A percentile compares a stretch with the other conserved stretches of the same genome.
These are phyloP conservation scores for Jamesozyma hellenica DNA, from an alignment of 805 yeast genomes.

Conservation along the genomic window DNA sequence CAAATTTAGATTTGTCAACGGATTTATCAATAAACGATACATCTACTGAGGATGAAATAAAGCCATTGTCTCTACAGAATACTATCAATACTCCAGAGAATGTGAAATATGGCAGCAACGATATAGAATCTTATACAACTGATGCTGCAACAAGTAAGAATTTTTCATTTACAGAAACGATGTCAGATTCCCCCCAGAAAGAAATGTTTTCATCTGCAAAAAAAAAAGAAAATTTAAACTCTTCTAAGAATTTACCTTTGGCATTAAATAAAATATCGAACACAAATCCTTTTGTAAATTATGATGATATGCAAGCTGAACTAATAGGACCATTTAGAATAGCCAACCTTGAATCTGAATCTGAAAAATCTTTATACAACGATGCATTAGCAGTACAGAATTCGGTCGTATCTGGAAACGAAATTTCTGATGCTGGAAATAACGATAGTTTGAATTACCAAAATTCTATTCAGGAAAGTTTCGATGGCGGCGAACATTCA, in stretches of 20 bases:
- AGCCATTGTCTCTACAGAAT: neutral
- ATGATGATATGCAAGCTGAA: neutral
- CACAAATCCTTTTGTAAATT: slow-evolving; percentile 1
- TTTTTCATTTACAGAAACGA: slow-evolving; percentile 15
- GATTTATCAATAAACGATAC: neutral
- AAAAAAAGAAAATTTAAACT: neutral
- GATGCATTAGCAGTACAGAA: neutral
- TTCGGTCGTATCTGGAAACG: too few species aligned
- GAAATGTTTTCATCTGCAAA: slow-evolving; percentile 10
- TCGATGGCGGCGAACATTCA: neutral
- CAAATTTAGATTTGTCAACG: neutral
- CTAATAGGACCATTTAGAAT: neutral
- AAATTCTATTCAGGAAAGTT: neutral
- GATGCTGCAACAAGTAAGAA: neutral
- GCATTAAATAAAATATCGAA: neutral
- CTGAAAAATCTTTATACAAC: neutral
- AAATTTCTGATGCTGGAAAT: too few species aligned
- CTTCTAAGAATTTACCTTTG: neutral
- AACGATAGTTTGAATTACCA: neutral
- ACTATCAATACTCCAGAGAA: too few species aligned
- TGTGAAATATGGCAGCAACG: neutral
- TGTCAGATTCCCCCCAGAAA: slow-evolving; percentile 10
- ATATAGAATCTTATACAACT: neutral
- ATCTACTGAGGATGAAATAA: neutral
- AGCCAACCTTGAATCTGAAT: neutral